A percentile compares a stretch with the other conserved stretches of the same genome.
These are phyloP conservation scores for Protoeuglena noctilucae DNA, from an alignment of 139 green algal species.

Conservation along the genomic window DNA sequence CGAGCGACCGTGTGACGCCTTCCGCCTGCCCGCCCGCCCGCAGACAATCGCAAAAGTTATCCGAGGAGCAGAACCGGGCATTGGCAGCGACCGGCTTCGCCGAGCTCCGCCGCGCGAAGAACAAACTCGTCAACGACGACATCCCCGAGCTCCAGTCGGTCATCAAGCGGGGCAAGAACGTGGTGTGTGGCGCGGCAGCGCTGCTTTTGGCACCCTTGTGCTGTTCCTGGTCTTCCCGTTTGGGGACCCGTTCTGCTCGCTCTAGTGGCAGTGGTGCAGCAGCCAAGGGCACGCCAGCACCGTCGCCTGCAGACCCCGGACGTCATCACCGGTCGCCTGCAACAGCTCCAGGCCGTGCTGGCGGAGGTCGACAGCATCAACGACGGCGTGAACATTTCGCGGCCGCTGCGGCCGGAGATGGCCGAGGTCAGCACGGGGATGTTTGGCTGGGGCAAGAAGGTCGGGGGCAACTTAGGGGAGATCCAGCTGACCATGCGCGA, in stretches of 20 bases:
- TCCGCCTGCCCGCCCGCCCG: too few relatives aligned
- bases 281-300: not conserved
- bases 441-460: not conserved
- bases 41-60: too few relatives aligned
- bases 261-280: not conserved
- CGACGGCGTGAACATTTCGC: too few relatives aligned
- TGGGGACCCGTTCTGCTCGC: not conserved
- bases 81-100: conserved; percentile 5
- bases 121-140: not conserved
- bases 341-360: too few relatives aligned
- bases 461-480: too few relatives aligned
- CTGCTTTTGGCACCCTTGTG: too few relatives aligned
- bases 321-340: too few relatives aligned
- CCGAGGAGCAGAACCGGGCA: conserved; percentile 11
- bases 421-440: not conserved
- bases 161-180: conserved; percentile 6
- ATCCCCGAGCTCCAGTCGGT: conserved; percentile 4
- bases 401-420: too few relatives aligned
- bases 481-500: too few relatives aligned
- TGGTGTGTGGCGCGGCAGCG: not conserved
- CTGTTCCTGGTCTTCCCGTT: not conserved
- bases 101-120: conserved; percentile 9
- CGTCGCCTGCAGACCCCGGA: too few relatives aligned
- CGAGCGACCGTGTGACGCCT: too few relatives aligned
- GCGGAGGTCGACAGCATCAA: too few relatives aligned